Evolutionary conservation across 768 basidiomycete genomes (phyloP).

Genomic region (Mycena crocata): DNA sequence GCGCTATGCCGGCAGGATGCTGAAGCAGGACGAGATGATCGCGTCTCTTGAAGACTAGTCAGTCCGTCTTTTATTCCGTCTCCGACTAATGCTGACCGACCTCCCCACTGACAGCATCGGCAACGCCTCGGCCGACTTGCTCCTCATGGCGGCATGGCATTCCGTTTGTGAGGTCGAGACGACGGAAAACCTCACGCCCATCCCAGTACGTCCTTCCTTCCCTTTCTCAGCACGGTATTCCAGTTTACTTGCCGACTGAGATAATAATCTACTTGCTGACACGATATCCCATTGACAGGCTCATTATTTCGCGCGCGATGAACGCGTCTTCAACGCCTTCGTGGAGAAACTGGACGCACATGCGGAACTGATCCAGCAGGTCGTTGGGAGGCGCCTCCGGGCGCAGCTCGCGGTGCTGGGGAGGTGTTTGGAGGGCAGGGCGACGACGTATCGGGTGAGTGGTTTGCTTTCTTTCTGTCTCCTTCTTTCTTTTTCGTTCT

Average conservation of each 20-base stretch:
- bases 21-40: conserved; percentile 16
- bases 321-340: conserved; percentile 7
- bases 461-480: too few species aligned
- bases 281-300: too few species aligned
- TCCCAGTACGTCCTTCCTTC: conserved; percentile 5
- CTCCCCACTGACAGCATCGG: neutral
- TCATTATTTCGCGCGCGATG: conserved; percentile 19
- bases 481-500: too few species aligned
- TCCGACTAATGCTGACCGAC: too few species aligned
- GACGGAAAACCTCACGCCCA: neutral
- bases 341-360: neutral
- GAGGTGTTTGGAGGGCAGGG: too few species aligned
- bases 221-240: too few species aligned
- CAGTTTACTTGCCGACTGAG: too few species aligned
- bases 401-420: neutral
- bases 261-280: too few species aligned
- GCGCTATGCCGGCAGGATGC: neutral
- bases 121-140: conserved; percentile 12
- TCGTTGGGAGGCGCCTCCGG: neutral
- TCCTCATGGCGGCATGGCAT: too few species aligned
- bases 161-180: too few species aligned
- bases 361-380: neutral
- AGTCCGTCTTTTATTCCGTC: too few species aligned
- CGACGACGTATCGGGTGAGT: neutral
- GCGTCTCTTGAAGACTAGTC: conserved; percentile 20